Percentiles rank a stretch among this genome's conserved stretches.
Evolutionary conservation across 352 stramenopile genomes (phyloP).

Genomic region (Phytophthora meadii): DNA sequence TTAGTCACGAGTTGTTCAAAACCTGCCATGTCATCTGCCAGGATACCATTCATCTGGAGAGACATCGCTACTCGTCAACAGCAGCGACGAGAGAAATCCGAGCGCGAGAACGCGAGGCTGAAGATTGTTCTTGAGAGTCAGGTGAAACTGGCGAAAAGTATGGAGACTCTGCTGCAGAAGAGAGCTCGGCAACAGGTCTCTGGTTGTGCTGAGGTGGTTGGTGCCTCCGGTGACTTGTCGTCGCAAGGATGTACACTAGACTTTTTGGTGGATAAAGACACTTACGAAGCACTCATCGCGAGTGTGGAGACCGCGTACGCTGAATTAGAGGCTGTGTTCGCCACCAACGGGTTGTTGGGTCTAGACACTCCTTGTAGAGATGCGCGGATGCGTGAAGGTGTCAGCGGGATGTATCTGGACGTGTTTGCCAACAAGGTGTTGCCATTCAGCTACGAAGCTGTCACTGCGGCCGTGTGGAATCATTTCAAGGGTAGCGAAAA

Average conservation of each 20-base stretch:
- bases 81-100: conserved; percentile 45
- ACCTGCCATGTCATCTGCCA: conserved; percentile 5
- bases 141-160: conserved; percentile 52
- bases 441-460: conserved; percentile 36
- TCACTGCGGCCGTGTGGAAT: conserved; percentile 39
- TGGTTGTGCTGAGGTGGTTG: conserved; percentile 35
- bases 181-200: conserved; percentile 39
- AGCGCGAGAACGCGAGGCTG: conserved; percentile 60
- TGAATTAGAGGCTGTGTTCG: conserved; percentile 36
- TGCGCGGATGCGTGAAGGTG: conserved; percentile 39
- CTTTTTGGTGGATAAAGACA: conserved; percentile 40
- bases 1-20: conserved; percentile 8
- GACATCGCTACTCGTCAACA: conserved; percentile 54
- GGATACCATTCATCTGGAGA: conserved; percentile 42
- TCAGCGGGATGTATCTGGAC: conserved; percentile 41
- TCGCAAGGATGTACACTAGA: conserved; percentile 32
- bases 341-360: conserved; percentile 35
- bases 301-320: conserved; percentile 40
- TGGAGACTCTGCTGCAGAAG: conserved; percentile 58
- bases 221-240: conserved; percentile 12
- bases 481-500: conserved; percentile 46
- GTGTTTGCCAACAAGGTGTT: conserved; percentile 46
- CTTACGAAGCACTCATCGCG: conserved; percentile 36
- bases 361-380: conserved; percentile 34
- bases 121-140: conserved; percentile 58